A percentile compares a stretch with the other conserved stretches of the same genome.
Conservation (phyloP, 805 yeast species). For the Ogataea allantospora region DNA sequence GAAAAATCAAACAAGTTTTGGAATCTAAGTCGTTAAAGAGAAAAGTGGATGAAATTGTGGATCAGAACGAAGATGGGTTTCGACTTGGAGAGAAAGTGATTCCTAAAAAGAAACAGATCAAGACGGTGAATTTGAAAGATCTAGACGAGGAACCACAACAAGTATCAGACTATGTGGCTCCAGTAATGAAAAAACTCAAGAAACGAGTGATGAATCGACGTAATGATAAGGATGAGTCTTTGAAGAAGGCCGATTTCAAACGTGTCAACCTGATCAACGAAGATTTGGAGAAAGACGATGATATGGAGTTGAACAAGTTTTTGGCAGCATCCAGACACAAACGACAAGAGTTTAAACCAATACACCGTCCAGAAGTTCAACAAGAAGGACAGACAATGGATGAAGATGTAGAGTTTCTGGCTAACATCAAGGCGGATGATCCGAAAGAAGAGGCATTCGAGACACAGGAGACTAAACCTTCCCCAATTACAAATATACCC, state of each 20-base stretch:
- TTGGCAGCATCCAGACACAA: conserved; percentile 31
- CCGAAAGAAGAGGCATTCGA: not conserved
- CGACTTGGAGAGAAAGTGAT: conserved; percentile 24
- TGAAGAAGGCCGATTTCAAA: conserved; percentile 21
- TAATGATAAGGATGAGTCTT: conserved; percentile 22
- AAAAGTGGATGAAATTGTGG: conserved; percentile 36
- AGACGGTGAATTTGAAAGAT: conserved; percentile 15
- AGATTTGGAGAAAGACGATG: conserved; percentile 27
- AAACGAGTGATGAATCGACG: conserved; percentile 13
- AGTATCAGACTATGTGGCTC: conserved; percentile 5
- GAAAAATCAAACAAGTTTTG: conserved; percentile 22
- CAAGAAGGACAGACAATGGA: conserved; percentile 28
- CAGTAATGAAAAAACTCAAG: conserved; percentile 21
- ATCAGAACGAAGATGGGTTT: conserved; percentile 24
- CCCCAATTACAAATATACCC: conserved; percentile 18
- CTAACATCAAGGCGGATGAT: conserved; percentile 22
- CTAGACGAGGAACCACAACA: conserved; percentile 19
- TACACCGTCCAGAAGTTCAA: conserved; percentile 2
- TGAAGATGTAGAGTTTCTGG: conserved; percentile 38
- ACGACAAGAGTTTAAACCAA: conserved; percentile 22
- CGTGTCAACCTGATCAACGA: conserved; percentile 30
- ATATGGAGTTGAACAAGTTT: conserved; percentile 24
- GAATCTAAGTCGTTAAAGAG: conserved; percentile 10
- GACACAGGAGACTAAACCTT: conserved; percentile 1
- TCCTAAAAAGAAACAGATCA: conserved; percentile 7